phyloP scores from a whole-genome alignment of 2,329 filamentous ascomycete genomes.

The Sporothrix mexicana region DNA sequence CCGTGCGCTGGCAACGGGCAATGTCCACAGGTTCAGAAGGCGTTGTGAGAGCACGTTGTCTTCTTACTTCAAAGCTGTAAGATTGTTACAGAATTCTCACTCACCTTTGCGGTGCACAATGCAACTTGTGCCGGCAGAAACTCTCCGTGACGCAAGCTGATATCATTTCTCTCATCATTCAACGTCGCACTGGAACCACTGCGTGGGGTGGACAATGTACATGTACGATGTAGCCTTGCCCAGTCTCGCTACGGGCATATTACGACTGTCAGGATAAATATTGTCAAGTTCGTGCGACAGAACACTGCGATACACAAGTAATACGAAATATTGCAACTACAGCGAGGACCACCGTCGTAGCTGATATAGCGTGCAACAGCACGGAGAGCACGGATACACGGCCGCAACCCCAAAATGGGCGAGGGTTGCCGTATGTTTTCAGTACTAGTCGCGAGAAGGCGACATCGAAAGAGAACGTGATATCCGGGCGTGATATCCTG shows the following conservation, averaged over 20 bases:
- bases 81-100: background rate
- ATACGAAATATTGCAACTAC: background rate
- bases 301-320: background rate
- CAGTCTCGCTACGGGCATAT: background rate
- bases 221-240: background rate
- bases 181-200: background rate
- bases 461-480: background rate
- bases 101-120: background rate
- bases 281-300: no score
- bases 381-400: background rate
- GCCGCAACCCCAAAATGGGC: background rate
- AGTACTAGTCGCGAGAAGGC: background rate
- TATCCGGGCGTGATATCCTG: background rate
- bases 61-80: background rate
- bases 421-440: background rate
- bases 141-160: no score
- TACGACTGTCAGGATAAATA: background rate
- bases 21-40: background rate
- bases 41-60: background rate
- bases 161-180: no score
- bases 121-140: background rate
- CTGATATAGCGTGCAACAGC: slow-evolving; percentile 6
- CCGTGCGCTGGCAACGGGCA: background rate
- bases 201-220: slow-evolving; percentile 5
- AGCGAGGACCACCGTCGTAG: background rate